These are phyloP conservation scores for Pseudoscleropodium purum DNA, from an alignment of 225 moss, liverwort and hornwort species.

Conservation along the genomic window DNA sequence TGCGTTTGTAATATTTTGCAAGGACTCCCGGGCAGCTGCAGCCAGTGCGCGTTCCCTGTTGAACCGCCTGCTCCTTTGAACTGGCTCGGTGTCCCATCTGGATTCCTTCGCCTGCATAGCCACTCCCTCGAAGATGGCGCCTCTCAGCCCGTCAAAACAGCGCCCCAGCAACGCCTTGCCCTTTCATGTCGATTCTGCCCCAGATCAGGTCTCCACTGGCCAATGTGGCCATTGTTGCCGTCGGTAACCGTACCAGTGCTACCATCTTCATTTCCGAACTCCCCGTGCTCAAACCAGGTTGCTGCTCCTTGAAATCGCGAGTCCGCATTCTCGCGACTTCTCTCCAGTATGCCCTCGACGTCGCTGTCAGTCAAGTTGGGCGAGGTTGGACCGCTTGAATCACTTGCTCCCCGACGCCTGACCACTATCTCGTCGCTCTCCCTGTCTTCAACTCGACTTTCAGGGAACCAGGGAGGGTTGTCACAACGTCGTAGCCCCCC, in stretches of 20 bases:
- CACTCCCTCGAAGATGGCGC: not conserved
- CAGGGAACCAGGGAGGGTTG: not conserved
- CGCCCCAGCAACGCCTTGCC: not conserved
- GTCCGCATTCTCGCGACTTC: too few species aligned
- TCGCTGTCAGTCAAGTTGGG: not conserved
- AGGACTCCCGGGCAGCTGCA: not conserved
- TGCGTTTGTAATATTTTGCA: not conserved
- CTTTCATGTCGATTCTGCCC: not conserved
- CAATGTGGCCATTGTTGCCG: not conserved
- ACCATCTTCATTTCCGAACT: not conserved
- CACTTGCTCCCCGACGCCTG: not conserved
- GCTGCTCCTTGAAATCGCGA: not conserved
- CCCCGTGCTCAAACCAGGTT: not conserved
- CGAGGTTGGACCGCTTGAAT: not conserved
- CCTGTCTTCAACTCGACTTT: not conserved
- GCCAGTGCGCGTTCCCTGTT: not conserved
- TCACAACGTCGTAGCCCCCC: not conserved
- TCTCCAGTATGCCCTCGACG: not conserved
- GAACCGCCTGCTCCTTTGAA: not conserved
- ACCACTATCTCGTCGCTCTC: not conserved
- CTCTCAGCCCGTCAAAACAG: not conserved
- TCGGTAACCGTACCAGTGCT: not conserved
- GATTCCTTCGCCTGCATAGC: not conserved
- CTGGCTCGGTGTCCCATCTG: too few species aligned
- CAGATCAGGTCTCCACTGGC: not conserved